Evolutionary conservation across 768 basidiomycete species (phyloP).

Genomic region (Jaapia argillacea): DNA sequence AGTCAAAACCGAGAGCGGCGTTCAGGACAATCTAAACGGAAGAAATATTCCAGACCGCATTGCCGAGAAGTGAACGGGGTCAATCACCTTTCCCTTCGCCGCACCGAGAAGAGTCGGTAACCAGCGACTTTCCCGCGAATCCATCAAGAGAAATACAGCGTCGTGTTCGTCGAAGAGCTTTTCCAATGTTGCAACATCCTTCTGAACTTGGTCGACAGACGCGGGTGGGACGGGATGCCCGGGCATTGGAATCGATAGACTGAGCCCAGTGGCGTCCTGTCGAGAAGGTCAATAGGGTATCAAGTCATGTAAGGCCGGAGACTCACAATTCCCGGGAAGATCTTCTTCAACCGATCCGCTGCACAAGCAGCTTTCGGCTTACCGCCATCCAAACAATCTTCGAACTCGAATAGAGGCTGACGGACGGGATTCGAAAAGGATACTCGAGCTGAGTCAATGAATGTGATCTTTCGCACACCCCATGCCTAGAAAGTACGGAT

Average conservation of each 20-base stretch:
- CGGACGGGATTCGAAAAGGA: conserved; percentile 97
- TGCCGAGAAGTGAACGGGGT: neutral
- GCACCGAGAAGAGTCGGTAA: conserved; percentile 84
- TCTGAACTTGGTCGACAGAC: conserved; percentile 43
- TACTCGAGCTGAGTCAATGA: conserved; percentile 85
- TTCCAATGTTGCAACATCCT: conserved; percentile 68
- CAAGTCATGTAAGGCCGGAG: neutral
- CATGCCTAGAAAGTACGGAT: conserved; percentile 56
- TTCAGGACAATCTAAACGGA: conserved; percentile 74
- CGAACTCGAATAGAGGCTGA: conserved; percentile 93
- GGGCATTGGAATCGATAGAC: conserved; percentile 90
- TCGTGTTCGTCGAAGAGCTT: conserved; percentile 78
- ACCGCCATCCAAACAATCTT: conserved; percentile 87
- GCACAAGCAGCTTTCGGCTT: conserved; percentile 92
- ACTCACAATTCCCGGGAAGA: conserved; percentile 89
- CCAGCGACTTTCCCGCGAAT: conserved; percentile 97
- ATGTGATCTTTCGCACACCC: conserved; percentile 90
- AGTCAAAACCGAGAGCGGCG: conserved; percentile 92
- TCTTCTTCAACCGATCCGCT: conserved; percentile 72
- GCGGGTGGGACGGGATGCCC: conserved; percentile 80
- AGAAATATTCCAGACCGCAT: neutral
- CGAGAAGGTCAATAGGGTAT: too few relatives aligned
- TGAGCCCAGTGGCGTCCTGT: conserved; percentile 75
- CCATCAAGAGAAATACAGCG: conserved; percentile 90
- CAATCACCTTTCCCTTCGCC: conserved; percentile 68